phyloP scores from a whole-genome alignment of 768 basidiomycete species.

The Suillus variegatus region DNA sequence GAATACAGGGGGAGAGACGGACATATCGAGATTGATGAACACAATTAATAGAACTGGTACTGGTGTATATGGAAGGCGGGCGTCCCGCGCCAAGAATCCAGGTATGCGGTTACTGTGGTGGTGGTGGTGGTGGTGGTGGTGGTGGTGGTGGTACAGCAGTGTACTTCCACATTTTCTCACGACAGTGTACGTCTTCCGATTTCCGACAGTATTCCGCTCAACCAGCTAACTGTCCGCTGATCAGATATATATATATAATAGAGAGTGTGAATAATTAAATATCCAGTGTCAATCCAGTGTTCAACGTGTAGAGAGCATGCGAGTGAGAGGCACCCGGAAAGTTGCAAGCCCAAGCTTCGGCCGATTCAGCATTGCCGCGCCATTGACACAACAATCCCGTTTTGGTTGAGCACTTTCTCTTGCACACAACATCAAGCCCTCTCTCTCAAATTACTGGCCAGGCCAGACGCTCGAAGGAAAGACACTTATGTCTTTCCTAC shows the following conservation, averaged over 20 bases:
- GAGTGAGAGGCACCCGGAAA: neutral
- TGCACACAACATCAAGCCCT: conserved; percentile 1
- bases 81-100: neutral
- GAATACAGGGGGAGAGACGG: conserved; percentile 48
- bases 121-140: no score
- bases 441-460: conserved; percentile 1
- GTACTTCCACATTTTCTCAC: neutral
- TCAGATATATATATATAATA: no score
- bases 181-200: neutral
- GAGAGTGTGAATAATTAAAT: neutral
- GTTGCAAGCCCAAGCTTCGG: neutral
- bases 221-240: neutral
- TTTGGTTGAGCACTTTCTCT: neutral
- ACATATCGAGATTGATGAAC: conserved; percentile 18
- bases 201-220: neutral
- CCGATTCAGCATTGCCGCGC: neutral
- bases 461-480: conserved; percentile 6
- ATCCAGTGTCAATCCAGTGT: neutral
- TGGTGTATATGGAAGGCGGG: neutral
- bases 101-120: neutral
- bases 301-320: neutral
- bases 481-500: conserved; percentile 50
- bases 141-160: neutral
- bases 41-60: neutral
- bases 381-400: neutral